Conservation (phyloP, 805 yeast genomes). For the Candida palmyrensis region DNA sequence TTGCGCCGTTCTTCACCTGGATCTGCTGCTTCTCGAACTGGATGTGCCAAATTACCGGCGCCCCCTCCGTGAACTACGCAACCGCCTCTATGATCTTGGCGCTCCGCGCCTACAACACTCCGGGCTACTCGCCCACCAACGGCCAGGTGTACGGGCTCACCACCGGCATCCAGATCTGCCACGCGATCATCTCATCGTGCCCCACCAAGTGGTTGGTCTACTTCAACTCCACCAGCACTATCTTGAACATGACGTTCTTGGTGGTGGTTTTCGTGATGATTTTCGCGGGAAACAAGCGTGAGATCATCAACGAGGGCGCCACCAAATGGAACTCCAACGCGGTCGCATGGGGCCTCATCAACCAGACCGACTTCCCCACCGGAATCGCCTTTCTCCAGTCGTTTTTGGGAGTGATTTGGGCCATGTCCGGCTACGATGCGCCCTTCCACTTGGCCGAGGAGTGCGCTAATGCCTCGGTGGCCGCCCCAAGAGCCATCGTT, state of each 20-base stretch:
- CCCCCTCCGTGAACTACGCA: conserved; percentile 56
- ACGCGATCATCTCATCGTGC: conserved; percentile 43
- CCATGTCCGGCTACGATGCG: conserved; percentile 72
- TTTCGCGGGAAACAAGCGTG: conserved; percentile 47
- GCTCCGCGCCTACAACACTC: conserved; percentile 36
- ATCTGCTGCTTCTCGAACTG: conserved; percentile 61
- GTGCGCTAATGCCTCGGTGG: conserved; percentile 55
- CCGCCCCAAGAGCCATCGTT: conserved; percentile 65
- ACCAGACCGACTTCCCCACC: conserved; percentile 59
- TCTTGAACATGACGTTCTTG: conserved; percentile 45
- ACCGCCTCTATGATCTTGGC: conserved; percentile 56
- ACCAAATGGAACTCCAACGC: conserved; percentile 47
- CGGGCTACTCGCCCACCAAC: conserved; percentile 34
- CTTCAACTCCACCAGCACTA: conserved; percentile 47
- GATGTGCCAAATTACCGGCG: conserved; percentile 58
- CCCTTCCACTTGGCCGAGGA: conserved; percentile 77
- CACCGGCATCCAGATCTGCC: conserved; percentile 44
- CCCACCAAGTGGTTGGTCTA: conserved; percentile 53
- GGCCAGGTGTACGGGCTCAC: conserved; percentile 51
- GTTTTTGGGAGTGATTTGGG: conserved; percentile 61
- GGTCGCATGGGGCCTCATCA: conserved; percentile 50
- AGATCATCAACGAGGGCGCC: conserved; percentile 17
- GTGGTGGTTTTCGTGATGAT: conserved; percentile 50
- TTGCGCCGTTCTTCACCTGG: conserved; percentile 55
- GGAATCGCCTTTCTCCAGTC: conserved; percentile 55